Evolutionary conservation across 768 basidiomycete species (phyloP).

Genomic region (Termitomyces sp.): DNA sequence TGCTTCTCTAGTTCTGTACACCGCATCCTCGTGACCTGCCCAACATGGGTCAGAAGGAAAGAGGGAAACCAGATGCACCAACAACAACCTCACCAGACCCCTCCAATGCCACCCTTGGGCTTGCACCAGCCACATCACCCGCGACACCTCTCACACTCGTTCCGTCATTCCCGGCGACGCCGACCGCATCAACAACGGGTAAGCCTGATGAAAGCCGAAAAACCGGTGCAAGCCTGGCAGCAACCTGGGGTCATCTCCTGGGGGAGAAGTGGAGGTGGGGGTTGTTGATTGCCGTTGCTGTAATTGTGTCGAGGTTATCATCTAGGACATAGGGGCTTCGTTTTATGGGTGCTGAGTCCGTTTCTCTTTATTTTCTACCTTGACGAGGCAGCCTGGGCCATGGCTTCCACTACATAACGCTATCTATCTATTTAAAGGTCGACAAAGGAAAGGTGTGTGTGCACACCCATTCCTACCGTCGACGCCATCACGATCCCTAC

Average conservation of each 20-base stretch:
- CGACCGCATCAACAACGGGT: background rate
- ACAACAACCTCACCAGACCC: slow-evolving; percentile 13
- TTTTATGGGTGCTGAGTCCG: background rate
- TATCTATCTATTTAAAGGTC: slow-evolving; percentile 7
- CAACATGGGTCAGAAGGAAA: slow-evolving; percentile 88
- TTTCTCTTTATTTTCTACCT: background rate
- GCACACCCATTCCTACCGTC: background rate
- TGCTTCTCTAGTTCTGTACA: slow-evolving; percentile 57
- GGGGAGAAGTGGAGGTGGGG: slow-evolving; percentile 90
- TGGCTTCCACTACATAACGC: background rate
- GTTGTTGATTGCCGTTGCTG: slow-evolving; percentile 70
- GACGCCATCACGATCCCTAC: slow-evolving; percentile 13
- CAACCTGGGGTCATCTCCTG: slow-evolving; percentile 59
- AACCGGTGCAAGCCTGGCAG: slow-evolving; percentile 47
- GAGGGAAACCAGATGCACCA: slow-evolving; percentile 42
- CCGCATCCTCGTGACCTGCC: slow-evolving; percentile 70
- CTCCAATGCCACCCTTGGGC: background rate
- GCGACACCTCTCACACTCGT: slow-evolving; percentile 4
- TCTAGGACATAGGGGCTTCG: slow-evolving; percentile 33
- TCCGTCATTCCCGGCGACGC: background rate
- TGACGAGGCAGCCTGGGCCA: background rate
- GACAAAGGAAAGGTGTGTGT: background rate
- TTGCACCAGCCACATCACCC: background rate
- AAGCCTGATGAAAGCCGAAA: slow-evolving; percentile 24
- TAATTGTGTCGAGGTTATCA: slow-evolving; percentile 74